A percentile compares a stretch with the other conserved stretches of the same genome.
Conservation (phyloP, 306 rosid species). For the Cucumis hystrix region DNA sequence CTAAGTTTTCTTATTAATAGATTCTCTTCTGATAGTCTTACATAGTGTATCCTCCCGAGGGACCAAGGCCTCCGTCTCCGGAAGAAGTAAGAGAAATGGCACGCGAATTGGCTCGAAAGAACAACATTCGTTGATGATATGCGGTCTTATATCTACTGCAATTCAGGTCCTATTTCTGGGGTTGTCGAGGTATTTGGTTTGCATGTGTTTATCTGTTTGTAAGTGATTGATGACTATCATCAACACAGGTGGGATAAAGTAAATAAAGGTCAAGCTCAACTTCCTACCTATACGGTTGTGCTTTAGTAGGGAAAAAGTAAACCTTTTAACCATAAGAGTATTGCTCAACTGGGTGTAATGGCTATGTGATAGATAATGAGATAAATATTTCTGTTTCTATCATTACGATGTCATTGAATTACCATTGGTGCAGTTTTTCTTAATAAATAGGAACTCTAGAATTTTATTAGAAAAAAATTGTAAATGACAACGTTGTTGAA, state of each 20-base stretch:
- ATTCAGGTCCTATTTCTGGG: background rate
- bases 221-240: background rate
- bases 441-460: background rate
- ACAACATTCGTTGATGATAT: conserved; percentile 28
- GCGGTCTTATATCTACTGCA: background rate
- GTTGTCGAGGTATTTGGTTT: background rate
- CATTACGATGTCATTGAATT: background rate
- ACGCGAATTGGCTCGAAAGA: conserved; percentile 56
- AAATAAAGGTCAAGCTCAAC: background rate
- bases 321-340: background rate
- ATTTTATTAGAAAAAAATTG: no score
- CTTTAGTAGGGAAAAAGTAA: background rate
- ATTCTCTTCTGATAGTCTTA: conserved; percentile 38
- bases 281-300: background rate
- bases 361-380: background rate
- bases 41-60: conserved; percentile 61
- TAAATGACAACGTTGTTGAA: no score
- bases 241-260: background rate
- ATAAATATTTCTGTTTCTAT: background rate
- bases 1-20: background rate
- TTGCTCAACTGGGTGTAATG: background rate
- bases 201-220: background rate
- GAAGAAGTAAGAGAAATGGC: conserved; percentile 79
- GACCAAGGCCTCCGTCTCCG: conserved; percentile 63
- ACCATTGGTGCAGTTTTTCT: background rate